Evolutionary conservation across 164 flowering plant species (phyloP).

Genomic region (Chloranthus sessilifolius): DNA sequence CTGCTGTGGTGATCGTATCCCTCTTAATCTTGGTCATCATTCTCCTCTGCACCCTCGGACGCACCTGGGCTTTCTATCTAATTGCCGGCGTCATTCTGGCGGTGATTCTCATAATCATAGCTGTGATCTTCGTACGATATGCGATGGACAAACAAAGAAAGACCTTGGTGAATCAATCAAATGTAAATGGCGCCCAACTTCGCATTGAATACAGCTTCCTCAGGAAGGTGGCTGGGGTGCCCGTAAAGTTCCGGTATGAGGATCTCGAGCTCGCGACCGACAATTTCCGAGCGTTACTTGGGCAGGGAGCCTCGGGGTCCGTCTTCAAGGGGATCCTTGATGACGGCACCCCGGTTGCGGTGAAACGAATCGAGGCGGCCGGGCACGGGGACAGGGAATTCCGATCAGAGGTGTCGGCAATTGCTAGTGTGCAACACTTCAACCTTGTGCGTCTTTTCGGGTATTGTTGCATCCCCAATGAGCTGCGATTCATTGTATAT

Average conservation of each 20-base stretch:
- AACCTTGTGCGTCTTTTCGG: constrained; percentile 78
- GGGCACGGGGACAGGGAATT: constrained; percentile 73
- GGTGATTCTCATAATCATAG: constrained; percentile 33
- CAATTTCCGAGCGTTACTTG: constrained; percentile 48
- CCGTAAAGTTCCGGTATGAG: constrained; percentile 49
- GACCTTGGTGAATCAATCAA: constrained; percentile 23
- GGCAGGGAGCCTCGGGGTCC: constrained; percentile 67
- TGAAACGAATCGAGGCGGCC: constrained; percentile 60
- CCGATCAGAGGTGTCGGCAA: constrained; percentile 75
- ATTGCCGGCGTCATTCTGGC: constrained; percentile 46
- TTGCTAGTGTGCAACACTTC: constrained; percentile 76
- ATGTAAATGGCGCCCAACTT: constrained; percentile 54
- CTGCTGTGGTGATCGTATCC: constrained; percentile 14
- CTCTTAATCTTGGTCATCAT: constrained; percentile 39
- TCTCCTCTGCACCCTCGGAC: constrained; percentile 33
- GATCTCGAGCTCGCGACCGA: constrained; percentile 77
- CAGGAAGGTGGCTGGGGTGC: constrained; percentile 76
- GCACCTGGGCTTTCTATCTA: constrained; percentile 43
- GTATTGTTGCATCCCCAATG: constrained; percentile 36
- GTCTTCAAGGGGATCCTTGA: constrained; percentile 75
- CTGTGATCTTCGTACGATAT: constrained; percentile 24
- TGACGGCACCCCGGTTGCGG: constrained; percentile 77
- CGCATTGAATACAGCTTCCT: constrained; percentile 80
- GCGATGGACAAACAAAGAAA: constrained; percentile 19
- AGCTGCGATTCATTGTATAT: constrained; percentile 58